Evolutionary conservation across 805 yeast genomes (phyloP), one percentile per base, ranked within the genome.

Genomic region (Yarrowia porcina): DNA sequence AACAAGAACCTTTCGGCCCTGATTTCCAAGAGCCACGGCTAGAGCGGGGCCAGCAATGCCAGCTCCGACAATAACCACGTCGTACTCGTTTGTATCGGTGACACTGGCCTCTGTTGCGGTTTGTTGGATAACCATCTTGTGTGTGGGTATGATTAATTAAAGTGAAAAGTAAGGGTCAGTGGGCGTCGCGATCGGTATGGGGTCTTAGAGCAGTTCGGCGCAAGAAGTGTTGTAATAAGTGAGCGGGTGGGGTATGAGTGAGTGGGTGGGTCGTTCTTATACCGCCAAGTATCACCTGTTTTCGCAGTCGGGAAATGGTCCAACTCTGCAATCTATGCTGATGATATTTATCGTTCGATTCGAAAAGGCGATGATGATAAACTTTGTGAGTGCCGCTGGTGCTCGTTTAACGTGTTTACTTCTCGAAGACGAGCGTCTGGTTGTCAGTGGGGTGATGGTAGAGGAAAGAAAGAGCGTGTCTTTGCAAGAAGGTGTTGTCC

Each of bases 31-130:
- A 3, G 89, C 91, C 0, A 91, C 88, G 45, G 97, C 97, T 18
- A 93, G 80, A 63, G 93, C 86, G 1, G 99, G 97, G 1, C 99
- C 99, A 23, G 90, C 87, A 20, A 93, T 96, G 63, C 99, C 99
- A n/a, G 98, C 97, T n/a, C 99, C 99, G 39, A 94, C 85, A 25
- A 94, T 88, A 42, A 93, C 85, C 57, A 87, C 93, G 71, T 94
- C 99, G 75, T 83, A 90, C 38, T 72, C 70, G 65, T 33, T 33
- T 23, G 30, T 20, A 23, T 33, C 32, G 23, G 41, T 17, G 32
- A 20, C 27, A 12, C 39, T 15, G 4, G 56, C 10, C n/a, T 32
- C 30, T 49, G 39, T 12, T 47, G 50, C 33, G 10, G n/a, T n/a
- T 7, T 30, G 36, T 45, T 32, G 28, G 5, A 39, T 21, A 20